Base-by-base conservation (phyloP, 305 asterid genomes). In the Ilex paraguariensis region DNA sequence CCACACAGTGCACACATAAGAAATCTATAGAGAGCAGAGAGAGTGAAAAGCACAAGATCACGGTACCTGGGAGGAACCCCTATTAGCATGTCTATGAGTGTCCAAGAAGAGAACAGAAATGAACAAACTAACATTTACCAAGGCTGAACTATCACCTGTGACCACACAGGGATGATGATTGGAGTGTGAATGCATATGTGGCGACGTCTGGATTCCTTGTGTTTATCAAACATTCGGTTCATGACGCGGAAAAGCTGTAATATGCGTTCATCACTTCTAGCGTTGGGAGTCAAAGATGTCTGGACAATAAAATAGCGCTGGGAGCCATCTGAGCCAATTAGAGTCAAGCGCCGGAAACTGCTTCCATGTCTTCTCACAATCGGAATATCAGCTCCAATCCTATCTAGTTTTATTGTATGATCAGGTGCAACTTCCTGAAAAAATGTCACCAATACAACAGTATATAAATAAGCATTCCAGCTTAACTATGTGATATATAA, bases 351-450 rank as follows among this genome's bases (percentile, higher is more conserved):
- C 61, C 98, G 82, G 82, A 94, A 91, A 79, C 99, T 94, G 91
- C 99, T 91, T 40, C 98, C 98, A 69, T 94, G 99, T 81, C 99
- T 91, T 71, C 99, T 82, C 70, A 94, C 99, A 65, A 88, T 91
- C 15, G 98, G 99, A 72, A 94, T 81, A 68, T 91, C 99, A 62
- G 99, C 87, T 72, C 93, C 98, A 67, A 91, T 98, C 66, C 99
- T 83, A 76, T 94, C 98, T 61, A 94, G 77, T 95, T 94, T 94
- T 71, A 94, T 90, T 5, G 98, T 91, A 79, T 94, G 99, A 80
- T 94, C 98, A 52, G 97, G 99, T 58, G 98, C 88, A 54, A 94
- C 96, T 83, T 94, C 99, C 99, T 94, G 81, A 36, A 36, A 36
- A 36, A 36, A 21, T 0, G 28, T 21, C 1, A 21, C 28, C 1